A percentile compares a stretch with the other conserved stretches of the same genome.
phyloP scores from a whole-genome alignment of 108 stramenopile species.

The Fragilaria radians region DNA sequence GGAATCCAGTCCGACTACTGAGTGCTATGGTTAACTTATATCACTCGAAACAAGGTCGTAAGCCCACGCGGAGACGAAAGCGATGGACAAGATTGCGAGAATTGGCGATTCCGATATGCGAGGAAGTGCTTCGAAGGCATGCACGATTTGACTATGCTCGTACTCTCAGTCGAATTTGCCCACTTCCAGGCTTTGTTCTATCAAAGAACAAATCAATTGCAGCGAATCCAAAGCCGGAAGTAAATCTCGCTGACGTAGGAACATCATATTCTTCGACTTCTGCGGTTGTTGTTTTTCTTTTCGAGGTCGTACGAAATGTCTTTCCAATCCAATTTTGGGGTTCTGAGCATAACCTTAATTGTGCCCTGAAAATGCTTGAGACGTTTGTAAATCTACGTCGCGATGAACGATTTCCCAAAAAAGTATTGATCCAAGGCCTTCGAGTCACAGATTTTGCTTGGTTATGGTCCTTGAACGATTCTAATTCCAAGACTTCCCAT shows the following conservation, averaged over 20 bases:
- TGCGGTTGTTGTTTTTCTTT: conserved; percentile 47
- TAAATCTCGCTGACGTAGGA: not conserved
- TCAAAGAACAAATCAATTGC: not conserved
- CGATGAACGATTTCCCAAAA: conserved; percentile 60
- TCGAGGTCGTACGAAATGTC: conserved; percentile 29
- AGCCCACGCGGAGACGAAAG: conserved; percentile 29
- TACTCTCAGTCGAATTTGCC: conserved; percentile 55
- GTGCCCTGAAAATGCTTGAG: conserved; percentile 27
- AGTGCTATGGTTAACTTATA: conserved; percentile 8
- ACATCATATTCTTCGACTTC: conserved; percentile 30
- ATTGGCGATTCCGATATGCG: conserved; percentile 37
- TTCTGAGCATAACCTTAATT: conserved; percentile 51
- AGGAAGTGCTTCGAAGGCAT: conserved; percentile 27
- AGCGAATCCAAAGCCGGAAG: not conserved
- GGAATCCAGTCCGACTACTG: conserved; percentile 21
- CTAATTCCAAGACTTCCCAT: conserved; percentile 37
- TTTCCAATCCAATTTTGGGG: conserved; percentile 78
- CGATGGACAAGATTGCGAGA: conserved; percentile 39
- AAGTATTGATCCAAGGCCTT: conserved; percentile 50
- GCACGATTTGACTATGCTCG: conserved; percentile 59
- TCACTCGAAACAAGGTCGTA: not conserved
- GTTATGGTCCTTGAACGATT: conserved; percentile 25
- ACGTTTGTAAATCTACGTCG: conserved; percentile 57
- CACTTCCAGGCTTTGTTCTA: conserved; percentile 21
- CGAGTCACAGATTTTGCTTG: conserved; percentile 54